Conservation (phyloP, 2,329 filamentous ascomycete genomes). For the Stagonosporopsis cucurbitacearum region DNA sequence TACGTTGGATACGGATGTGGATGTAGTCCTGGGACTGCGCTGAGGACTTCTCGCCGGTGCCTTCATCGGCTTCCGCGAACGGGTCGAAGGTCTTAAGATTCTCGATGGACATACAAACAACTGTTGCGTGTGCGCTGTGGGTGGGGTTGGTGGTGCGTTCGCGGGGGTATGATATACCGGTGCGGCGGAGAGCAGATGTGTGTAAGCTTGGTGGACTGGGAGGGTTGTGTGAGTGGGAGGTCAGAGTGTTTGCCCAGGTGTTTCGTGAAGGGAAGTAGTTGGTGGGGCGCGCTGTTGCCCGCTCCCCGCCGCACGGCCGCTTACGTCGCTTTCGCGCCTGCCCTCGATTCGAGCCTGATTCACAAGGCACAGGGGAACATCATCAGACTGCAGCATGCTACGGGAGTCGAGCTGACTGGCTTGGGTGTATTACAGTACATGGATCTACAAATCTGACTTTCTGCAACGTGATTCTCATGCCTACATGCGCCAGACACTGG, state of each 20-base stretch:
- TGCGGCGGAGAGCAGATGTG: conserved; percentile 7
- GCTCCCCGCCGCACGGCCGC: conserved; percentile 1
- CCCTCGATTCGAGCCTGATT: conserved; percentile 3
- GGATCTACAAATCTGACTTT: conserved; percentile 3
- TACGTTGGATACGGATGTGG: conserved; percentile 99
- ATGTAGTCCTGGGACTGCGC: conserved; percentile 89
- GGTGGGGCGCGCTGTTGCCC: conserved; percentile 20
- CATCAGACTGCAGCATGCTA: background rate
- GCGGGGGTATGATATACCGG: conserved; percentile 9
- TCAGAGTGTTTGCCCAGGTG: conserved; percentile 20
- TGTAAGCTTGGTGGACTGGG: conserved; percentile 16
- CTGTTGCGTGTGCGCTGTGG: conserved; percentile 33
- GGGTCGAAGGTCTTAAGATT: conserved; percentile 72
- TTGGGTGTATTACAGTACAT: conserved; percentile 8
- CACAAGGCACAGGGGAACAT: conserved; percentile 10
- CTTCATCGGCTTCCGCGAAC: conserved; percentile 99
- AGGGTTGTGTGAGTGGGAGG: conserved; percentile 19
- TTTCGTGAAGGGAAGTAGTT: conserved; percentile 21
- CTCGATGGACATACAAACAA: conserved; percentile 44
- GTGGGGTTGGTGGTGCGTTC: conserved; percentile 28
- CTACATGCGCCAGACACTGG: background rate
- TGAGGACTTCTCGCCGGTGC: conserved; percentile 92
- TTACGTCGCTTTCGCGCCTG: conserved; percentile 5
- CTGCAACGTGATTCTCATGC: background rate
- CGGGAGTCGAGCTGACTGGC: background rate